Base-by-base conservation (phyloP, 2,329 filamentous ascomycete species). In the Pseudogymnoascus sp. region DNA sequence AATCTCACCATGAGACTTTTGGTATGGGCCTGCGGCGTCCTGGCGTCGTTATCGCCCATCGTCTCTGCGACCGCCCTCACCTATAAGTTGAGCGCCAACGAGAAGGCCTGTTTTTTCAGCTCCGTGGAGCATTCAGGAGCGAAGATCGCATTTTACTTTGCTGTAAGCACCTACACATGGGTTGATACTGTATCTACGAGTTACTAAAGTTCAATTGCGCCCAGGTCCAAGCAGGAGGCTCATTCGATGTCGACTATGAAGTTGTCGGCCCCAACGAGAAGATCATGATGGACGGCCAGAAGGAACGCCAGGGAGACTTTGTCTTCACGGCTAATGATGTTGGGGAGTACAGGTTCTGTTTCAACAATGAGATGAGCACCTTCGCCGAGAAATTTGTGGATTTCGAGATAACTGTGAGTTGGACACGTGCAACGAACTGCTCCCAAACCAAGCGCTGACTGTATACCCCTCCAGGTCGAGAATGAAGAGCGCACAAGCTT, bases 101-200 rank as follows among this genome's bases (percentile, higher is more conserved):
- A 98, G 82, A 92, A 90, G 78, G 92, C 95, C 66, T 99, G 95
- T 81, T 99, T 99, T 85, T 97, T 90, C 77, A 85, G 90, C 64
- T 81, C 86, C 70, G 88, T 93, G 63, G 86, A 92, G 68, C 85
- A 90, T 75, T 83, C 85, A 75, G 88, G 88, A 71, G 86, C 90
- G 72, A 99, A 99, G 85, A 83, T 99, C 70, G 93, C 95, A 61
- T 99, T 99, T 75, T 99, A 99, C 81, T 99, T 99, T 79, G 96
- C 95, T 66, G 95, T 99, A 80, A 69, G 89, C 79, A 41, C 19
- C 23, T 51, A 1, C 37, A 25, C 36, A 8, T 34, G 6, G 28
- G 16, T 36, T 19, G 28, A 14, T 21, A 57, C 14, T 14, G 13
- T 31, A 23, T 63, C 16, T 65, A 6, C 25, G n/a, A 36, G 62